A percentile compares a stretch with the other conserved stretches of the same genome.
These are phyloP conservation scores for Mrakia blollopis DNA, from an alignment of 768 basidiomycete species.

Conservation along the genomic window DNA sequence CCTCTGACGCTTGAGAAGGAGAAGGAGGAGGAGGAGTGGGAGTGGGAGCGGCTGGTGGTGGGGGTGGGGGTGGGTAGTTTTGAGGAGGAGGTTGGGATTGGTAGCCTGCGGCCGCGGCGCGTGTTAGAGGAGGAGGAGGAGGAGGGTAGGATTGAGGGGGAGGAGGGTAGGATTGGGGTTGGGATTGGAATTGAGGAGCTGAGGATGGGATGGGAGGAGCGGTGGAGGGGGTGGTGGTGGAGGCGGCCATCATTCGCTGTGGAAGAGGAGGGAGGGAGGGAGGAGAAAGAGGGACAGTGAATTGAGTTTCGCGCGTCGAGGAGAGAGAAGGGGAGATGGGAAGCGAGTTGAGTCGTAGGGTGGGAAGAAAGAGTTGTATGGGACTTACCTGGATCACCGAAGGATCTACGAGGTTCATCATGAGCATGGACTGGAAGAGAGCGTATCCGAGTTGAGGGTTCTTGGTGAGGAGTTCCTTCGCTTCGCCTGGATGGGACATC, in stretches of 20 bases:
- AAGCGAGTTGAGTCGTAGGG: conserved; percentile 38
- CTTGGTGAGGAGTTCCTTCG: conserved; percentile 65
- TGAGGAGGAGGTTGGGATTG: neutral
- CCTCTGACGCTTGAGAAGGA: neutral
- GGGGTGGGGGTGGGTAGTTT: neutral
- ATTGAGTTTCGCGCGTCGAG: neutral
- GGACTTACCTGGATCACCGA: conserved; percentile 60
- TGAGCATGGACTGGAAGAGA: conserved; percentile 84
- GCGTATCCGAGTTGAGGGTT: conserved; percentile 96
- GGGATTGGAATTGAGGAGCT: conserved; percentile 37
- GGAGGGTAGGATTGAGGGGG: conserved; percentile 22
- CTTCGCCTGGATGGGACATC: conserved; percentile 84
- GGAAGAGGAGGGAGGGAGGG: neutral
- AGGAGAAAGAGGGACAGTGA: too few relatives aligned
- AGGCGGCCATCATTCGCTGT: conserved; percentile 37
- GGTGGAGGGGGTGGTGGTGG: conserved; percentile 36
- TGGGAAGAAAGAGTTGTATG: conserved; percentile 31
- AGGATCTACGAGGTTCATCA: conserved; percentile 90
- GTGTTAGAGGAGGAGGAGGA: conserved; percentile 23
- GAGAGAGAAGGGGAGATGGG: conserved; percentile 34
- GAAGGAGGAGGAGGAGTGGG: neutral
- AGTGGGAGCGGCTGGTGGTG: neutral
- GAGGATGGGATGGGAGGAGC: too few relatives aligned
- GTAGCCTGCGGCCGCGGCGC: neutral
- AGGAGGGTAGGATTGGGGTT: conserved; percentile 39